Evolutionary conservation across 768 basidiomycete species (phyloP), one percentile per base, ranked within the genome.

Genomic region (Calocybe indica): DNA sequence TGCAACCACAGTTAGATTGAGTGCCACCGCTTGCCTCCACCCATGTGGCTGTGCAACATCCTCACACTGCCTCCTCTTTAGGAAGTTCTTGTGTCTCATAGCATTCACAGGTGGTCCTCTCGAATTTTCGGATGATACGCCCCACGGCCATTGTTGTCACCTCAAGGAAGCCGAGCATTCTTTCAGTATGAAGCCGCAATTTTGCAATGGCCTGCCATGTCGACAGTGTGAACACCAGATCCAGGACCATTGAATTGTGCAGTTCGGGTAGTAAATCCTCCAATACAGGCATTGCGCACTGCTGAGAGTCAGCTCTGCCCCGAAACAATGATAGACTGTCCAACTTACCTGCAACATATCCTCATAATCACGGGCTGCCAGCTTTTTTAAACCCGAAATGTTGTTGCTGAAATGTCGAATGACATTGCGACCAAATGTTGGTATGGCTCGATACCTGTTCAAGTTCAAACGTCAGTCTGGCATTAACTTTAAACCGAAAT

Each of bases 181-280:
- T 65, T 58, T 64, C 56, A 0, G 68, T 66, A 47, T 71, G 70
- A 9, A 67, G 51, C 6, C 65, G 59, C 1, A 70, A 54, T 50
- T 73, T 72, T 0, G 60, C 65, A 11, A 64, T 50, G 0, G 53
- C 61, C 52, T 72, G 69, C 71, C 69, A 74, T n/a, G 55, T 53
- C 3, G 57, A 59, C 2, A 68, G 52, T 7, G 45, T 46, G 47
- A 63, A 69, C 0, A 72, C 47, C 0, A 73, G 55, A 1, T 55
- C 51, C 3, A 56, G 51, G 1, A 71, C 31, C 6, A 59, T 47
- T 5, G 12, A 1, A 28, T 72, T 56, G 8, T 71, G 59, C 0
- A 47, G 42, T 6, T 57, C 47, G 1, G 58, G 62, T 0, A 75
- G 48, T 0, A 76, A 58, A 3, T 64, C 69, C 5, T 74, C 67